Evolutionary conservation across 371 early-diverging fungal species (phyloP), one percentile per base, ranked within the genome.

Genomic region (Syncephalastrum contaminatum): DNA sequence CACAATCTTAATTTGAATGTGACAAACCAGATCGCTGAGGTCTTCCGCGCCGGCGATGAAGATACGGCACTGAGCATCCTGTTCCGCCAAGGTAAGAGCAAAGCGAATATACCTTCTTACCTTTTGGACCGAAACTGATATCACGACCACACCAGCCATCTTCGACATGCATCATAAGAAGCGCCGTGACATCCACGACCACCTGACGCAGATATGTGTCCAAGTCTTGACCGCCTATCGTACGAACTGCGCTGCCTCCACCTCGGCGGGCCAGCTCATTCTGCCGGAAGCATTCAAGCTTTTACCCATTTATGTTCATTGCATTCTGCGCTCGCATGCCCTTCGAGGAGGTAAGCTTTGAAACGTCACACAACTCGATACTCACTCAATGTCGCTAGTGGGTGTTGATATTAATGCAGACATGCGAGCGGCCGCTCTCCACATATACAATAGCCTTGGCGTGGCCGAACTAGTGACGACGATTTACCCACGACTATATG

Each of bases 201-300:
- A 85, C 25, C 69, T 98, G 64, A 89, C 90, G 2, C 92, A 93
- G 21, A 80, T 78, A 49, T 95, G 96, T 65, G 92, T 93, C 47
- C 87, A 92, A 66, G 86, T 97, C 48, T 72, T 98, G 51, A 83
- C 93, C 13, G 84, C 96, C 1, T 98, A 98, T 67, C 91, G 99
- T 44, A 88, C 86, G 47, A 88, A 96, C 69, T 94, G 94, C 63
- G 96, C 98, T 10, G 78, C 92, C 4, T 82, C 90, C 4, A 91
- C 92, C 7, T 85, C 93, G 2, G 87, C 95, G 5, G 96, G 96
- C 24, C 98, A 97, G 77, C 81, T 98, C 7, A 96, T 98, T 52
- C 73, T 98, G 47, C 98, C 99, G 7, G 99, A 98, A 64, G 86
- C 94, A 0, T 95, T 90, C 78, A 98, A 98, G 72, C 78, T 98